Evolutionary conservation across 1,284 basidiomycete genomes (phyloP), one percentile per base, ranked within the genome.

Genomic region (Ustilago esculenta): DNA sequence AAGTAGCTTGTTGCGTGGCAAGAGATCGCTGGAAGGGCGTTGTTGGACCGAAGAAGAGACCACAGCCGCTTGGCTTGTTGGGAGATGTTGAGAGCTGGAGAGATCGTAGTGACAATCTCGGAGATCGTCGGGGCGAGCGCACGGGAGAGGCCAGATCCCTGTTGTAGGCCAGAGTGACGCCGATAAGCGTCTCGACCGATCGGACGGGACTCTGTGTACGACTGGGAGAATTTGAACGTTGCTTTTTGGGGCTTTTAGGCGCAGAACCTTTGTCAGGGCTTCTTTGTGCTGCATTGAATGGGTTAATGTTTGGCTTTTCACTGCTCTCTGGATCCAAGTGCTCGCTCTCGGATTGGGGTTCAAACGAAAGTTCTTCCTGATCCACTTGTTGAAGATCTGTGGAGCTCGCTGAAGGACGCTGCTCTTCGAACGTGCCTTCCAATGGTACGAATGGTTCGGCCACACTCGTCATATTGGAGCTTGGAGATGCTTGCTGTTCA

Each of bases 151-250:
- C 21, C 1, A 53, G 23, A 10, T 68, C 53, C 9, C 33, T 42
- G 42, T 63, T 57, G 8, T 61, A 54, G 12, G 50, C 44, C 58
- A 58, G 47, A 2, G 65, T 51, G 4, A 54, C 65, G 8, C 47
- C 58, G 42, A 68, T 63, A 32, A 68, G 58, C 20, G 65, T 46
- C 37, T 68, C 65, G 47, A 68, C 46, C 2, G 57, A 57, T 20
- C 65, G 53, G 14, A 68, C 41, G 2, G 65, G 58, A 25, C 65
- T 68, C 25, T 63, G 54, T 2, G 17, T 42, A 10, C 52, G 52
- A 23, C 34, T 29, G 6, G 57, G 57, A 15, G 57, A 52, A 15
- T 44, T 24, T 14, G 18, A 9, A 1, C 11, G 46, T n/a, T 53
- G 52, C 41, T 67, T 67, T 2, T 35, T 44, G 1, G 63, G 57